Conservation (phyloP, 2,329 filamentous ascomycete species). For the Penicillium griseofulvum region DNA sequence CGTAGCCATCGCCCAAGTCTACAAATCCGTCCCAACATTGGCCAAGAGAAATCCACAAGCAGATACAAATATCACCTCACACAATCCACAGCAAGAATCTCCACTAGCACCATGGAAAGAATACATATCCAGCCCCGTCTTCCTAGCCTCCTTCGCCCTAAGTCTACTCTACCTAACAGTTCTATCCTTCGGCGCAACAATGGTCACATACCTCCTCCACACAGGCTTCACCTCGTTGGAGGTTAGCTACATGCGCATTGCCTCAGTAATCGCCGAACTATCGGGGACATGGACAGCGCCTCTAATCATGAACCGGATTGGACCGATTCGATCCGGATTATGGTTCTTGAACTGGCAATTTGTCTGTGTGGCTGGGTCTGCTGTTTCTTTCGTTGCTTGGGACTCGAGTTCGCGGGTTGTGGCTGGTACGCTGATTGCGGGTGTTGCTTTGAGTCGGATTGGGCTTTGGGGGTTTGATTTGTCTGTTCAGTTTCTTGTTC, state of each 20-base stretch:
- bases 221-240: constrained; percentile 49
- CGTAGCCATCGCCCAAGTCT: constrained; percentile 37
- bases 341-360: constrained; percentile 71
- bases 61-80: background rate
- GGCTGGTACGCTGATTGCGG: constrained; percentile 50
- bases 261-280: constrained; percentile 53
- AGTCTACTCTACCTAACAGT: constrained; percentile 56
- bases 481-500: constrained; percentile 59
- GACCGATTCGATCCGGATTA: constrained; percentile 62
- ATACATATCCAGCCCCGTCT: constrained; percentile 32
- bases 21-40: constrained; percentile 16
- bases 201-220: constrained; percentile 56
- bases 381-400: constrained; percentile 39
- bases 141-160: constrained; percentile 50
- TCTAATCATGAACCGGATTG: constrained; percentile 51
- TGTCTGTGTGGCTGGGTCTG: constrained; percentile 47
- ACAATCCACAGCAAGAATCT: background rate
- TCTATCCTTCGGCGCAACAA: constrained; percentile 54
- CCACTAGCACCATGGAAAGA: constrained; percentile 24
- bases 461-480: constrained; percentile 64
- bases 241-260: constrained; percentile 49
- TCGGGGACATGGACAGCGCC: constrained; percentile 55
- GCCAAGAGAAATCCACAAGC: constrained; percentile 13
- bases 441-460: constrained; percentile 56
- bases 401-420: constrained; percentile 34